These are phyloP conservation scores for Acaromyces ingoldii DNA, from an alignment of 1,284 basidiomycete genomes.

Conservation along the genomic window DNA sequence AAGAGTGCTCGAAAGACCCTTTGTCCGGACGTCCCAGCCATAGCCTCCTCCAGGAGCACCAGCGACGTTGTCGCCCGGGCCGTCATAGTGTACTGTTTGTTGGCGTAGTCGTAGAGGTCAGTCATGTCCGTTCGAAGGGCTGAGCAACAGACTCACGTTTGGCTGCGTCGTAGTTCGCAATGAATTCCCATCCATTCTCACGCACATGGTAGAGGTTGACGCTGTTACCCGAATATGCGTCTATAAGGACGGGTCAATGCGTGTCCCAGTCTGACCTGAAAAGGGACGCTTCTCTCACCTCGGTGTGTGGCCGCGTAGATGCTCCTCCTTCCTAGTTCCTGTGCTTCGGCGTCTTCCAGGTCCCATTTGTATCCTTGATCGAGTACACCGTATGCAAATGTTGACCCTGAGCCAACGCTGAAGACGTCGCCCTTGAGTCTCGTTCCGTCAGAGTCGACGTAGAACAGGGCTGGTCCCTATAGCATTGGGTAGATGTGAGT, in stretches of 20 bases:
- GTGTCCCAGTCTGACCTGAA: slow-evolving; percentile 1
- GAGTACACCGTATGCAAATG: slow-evolving; percentile 95
- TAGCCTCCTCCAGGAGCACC: slow-evolving; percentile 45
- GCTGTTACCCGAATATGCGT: slow-evolving; percentile 81
- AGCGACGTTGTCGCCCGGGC: slow-evolving; percentile 37
- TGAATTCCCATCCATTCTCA: slow-evolving; percentile 68
- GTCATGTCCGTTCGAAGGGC: background rate
- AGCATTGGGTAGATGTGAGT: background rate
- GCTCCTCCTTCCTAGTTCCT: slow-evolving; percentile 86
- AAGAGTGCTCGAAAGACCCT: slow-evolving; percentile 39
- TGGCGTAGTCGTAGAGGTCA: background rate
- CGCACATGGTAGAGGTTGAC: slow-evolving; percentile 92
- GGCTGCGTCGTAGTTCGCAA: slow-evolving; percentile 48
- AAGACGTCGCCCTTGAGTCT: slow-evolving; percentile 93
- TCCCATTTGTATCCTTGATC: slow-evolving; percentile 97
- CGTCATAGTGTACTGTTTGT: slow-evolving; percentile 48
- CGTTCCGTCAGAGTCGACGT: slow-evolving; percentile 95
- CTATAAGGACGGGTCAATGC: slow-evolving; percentile 47
- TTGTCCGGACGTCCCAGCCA: slow-evolving; percentile 43
- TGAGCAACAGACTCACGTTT: slow-evolving; percentile 19
- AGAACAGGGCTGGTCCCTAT: slow-evolving; percentile 90
- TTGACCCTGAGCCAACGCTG: slow-evolving; percentile 96
- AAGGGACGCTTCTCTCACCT: slow-evolving; percentile 3
- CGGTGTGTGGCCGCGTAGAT: slow-evolving; percentile 93
- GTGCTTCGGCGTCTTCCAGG: slow-evolving; percentile 84